phyloP scores from a whole-genome alignment of 2,329 filamentous ascomycete species.

The Pyricularia pennisetigena region DNA sequence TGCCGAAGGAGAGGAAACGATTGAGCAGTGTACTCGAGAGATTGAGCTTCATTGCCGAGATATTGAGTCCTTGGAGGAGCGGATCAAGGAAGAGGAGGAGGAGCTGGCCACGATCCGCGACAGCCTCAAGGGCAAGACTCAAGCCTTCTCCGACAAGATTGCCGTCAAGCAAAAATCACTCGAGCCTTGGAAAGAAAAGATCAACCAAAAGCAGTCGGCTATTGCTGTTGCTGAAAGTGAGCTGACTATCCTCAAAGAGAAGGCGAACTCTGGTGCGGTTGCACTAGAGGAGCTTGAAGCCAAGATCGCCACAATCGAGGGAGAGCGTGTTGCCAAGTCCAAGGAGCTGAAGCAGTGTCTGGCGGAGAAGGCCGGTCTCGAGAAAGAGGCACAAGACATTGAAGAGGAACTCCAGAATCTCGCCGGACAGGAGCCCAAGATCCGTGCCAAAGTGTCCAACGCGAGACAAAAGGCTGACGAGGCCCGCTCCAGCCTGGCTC shows the following conservation, averaged over 20 bases:
- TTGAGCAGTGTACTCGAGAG: conserved; percentile 68
- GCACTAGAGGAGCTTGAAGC: conserved; percentile 74
- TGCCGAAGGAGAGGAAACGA: conserved; percentile 65
- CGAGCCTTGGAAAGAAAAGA: conserved; percentile 94
- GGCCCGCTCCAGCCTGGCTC: conserved; percentile 79
- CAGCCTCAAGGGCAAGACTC: conserved; percentile 87
- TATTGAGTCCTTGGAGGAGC: conserved; percentile 64
- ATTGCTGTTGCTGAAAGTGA: conserved; percentile 95
- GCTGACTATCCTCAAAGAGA: conserved; percentile 81
- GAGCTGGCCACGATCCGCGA: conserved; percentile 79
- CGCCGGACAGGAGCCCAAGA: conserved; percentile 65
- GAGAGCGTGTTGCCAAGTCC: conserved; percentile 60
- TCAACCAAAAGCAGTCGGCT: conserved; percentile 89
- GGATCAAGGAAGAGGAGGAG: conserved; percentile 68
- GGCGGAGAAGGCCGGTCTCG: conserved; percentile 58
- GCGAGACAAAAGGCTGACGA: conserved; percentile 94
- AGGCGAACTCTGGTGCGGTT: conserved; percentile 76
- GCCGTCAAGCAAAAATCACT: conserved; percentile 84
- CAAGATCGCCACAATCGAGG: conserved; percentile 66
- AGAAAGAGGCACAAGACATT: conserved; percentile 64
- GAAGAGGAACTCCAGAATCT: conserved; percentile 66
- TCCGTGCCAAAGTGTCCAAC: conserved; percentile 77
- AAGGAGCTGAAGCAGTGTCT: conserved; percentile 69
- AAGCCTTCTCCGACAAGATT: conserved; percentile 88
- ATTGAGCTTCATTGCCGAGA: conserved; percentile 69